These are phyloP conservation scores for Naematelia aurantialba DNA, from an alignment of 768 basidiomycete species.

Conservation along the genomic window DNA sequence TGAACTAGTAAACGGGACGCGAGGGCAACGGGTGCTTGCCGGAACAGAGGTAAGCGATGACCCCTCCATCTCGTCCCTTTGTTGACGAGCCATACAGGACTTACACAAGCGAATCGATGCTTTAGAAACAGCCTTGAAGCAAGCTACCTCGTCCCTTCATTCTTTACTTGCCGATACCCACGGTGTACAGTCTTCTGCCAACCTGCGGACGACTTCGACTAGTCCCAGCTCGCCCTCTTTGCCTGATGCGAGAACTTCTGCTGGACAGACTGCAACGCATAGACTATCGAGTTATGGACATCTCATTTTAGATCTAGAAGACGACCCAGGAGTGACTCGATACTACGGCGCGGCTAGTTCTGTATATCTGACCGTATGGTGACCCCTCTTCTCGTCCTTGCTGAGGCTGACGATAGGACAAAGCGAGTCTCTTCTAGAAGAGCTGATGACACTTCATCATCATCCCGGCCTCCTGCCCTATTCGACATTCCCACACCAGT, in stretches of 20 bases:
- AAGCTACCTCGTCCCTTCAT: background rate
- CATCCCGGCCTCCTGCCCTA: no score
- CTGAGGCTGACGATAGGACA: no score
- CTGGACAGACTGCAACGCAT: background rate
- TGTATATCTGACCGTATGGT: slow-evolving; percentile 25
- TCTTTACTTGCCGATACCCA: background rate
- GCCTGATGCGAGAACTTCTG: background rate
- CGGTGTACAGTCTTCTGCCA: no score
- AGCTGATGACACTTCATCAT: no score
- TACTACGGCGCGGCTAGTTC: slow-evolving; percentile 25
- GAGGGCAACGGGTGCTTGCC: slow-evolving; percentile 2
- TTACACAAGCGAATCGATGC: slow-evolving; percentile 9
- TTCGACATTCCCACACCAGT: background rate
- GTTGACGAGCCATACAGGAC: background rate
- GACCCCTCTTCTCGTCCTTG: no score
- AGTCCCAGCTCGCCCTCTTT: background rate
- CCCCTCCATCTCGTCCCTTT: no score
- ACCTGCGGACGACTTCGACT: no score
- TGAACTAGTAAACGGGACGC: slow-evolving; percentile 7
- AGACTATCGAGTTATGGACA: no score
- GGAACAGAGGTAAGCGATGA: slow-evolving; percentile 6
- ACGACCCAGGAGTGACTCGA: slow-evolving; percentile 14
- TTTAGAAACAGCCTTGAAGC: slow-evolving; percentile 7
- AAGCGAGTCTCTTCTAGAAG: no score
- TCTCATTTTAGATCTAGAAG: slow-evolving; percentile 5